These are phyloP conservation scores for Pyrus pyrifolia DNA, from an alignment of 306 rosid species.

Conservation along the genomic window DNA sequence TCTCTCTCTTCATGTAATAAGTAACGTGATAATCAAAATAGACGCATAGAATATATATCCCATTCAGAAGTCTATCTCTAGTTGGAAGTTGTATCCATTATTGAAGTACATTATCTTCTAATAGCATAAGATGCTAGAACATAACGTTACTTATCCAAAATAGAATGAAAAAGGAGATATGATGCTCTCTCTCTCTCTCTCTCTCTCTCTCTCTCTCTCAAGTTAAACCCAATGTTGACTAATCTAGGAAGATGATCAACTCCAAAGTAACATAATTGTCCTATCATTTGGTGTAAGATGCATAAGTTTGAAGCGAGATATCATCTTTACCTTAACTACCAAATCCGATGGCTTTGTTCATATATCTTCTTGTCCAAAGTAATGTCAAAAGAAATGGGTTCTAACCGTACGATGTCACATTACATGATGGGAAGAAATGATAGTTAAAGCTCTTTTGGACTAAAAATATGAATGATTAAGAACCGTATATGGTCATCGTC, in stretches of 20 bases:
- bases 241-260: background rate
- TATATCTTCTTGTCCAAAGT: background rate
- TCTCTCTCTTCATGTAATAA: too few relatives aligned
- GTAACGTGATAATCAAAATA: too few relatives aligned
- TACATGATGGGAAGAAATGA: background rate
- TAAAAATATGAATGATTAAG: background rate
- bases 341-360: background rate
- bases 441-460: background rate
- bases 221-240: background rate
- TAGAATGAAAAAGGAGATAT: background rate
- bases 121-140: slow-evolving; percentile 6
- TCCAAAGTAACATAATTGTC: background rate
- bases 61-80: background rate
- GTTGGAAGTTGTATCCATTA: background rate
- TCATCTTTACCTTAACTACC: background rate
- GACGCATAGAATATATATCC: too few relatives aligned
- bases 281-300: background rate
- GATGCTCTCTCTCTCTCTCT: slow-evolving; percentile 10
- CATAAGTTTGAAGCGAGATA: background rate
- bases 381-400: background rate
- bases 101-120: background rate
- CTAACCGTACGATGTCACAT: background rate
- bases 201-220: background rate
- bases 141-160: background rate
- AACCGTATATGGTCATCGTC: background rate